These are phyloP conservation scores for Lycium ferocissimum DNA, from an alignment of 257 asterid species.

Conservation along the genomic window DNA sequence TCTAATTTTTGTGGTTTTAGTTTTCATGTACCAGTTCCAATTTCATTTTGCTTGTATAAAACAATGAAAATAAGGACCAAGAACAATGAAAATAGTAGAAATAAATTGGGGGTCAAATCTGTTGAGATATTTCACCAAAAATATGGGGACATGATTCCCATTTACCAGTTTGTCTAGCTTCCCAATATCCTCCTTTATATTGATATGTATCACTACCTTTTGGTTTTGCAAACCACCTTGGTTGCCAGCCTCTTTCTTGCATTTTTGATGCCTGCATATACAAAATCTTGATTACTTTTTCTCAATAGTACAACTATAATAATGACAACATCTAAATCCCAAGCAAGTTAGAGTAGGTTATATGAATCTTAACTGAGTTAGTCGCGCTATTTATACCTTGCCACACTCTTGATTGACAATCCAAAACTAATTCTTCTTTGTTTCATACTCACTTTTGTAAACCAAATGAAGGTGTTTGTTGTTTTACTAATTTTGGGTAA, in stretches of 20 bases:
- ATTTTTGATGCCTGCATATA: slow-evolving; percentile 37
- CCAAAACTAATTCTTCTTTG: too few species aligned
- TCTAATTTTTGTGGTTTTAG: slow-evolving; percentile 19
- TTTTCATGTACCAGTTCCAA: background rate
- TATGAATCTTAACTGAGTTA: background rate
- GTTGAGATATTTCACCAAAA: slow-evolving; percentile 33
- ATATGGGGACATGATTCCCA: slow-evolving; percentile 42
- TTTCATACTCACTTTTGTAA: too few species aligned
- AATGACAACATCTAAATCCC: background rate
- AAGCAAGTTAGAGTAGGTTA: background rate
- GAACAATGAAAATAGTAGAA: background rate
- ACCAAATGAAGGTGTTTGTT: background rate
- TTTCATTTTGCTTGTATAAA: background rate
- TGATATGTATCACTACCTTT: slow-evolving; percentile 35
- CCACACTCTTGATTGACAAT: too few species aligned
- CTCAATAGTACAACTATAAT: background rate
- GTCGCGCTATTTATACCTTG: too few species aligned
- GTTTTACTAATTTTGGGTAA: background rate
- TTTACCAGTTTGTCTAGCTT: slow-evolving; percentile 34
- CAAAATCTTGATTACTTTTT: background rate
- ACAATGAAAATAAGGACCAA: background rate
- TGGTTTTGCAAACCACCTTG: slow-evolving; percentile 40
- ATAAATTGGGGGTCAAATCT: background rate
- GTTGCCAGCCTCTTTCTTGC: slow-evolving; percentile 46
- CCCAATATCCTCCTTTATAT: slow-evolving; percentile 45